Conservation (phyloP, 2,329 filamentous ascomycete species). For the Penicillium brasilianum region DNA sequence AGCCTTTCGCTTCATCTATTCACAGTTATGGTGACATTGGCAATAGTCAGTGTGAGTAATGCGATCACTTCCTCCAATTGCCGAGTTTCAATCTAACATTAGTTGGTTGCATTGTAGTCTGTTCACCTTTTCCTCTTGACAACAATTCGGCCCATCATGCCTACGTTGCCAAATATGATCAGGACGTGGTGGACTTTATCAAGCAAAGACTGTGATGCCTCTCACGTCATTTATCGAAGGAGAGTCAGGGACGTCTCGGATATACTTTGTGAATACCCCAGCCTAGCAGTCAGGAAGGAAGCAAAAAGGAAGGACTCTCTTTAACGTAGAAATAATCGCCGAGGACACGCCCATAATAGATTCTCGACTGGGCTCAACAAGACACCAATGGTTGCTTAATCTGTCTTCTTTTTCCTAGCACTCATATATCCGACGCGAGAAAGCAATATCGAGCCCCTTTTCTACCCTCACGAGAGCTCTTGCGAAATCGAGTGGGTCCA, state of each 20-base stretch:
- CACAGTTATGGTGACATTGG: constrained; percentile 23
- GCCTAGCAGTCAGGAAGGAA: too few relatives aligned
- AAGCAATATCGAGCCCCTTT: too few relatives aligned
- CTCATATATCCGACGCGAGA: too few relatives aligned
- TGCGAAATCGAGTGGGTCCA: neutral
- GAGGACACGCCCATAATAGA: too few relatives aligned
- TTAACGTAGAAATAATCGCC: too few relatives aligned
- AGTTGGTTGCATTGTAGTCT: constrained; percentile 1
- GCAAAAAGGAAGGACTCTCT: too few relatives aligned
- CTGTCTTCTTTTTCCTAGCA: too few relatives aligned
- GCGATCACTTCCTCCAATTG: neutral
- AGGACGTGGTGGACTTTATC: constrained; percentile 27
- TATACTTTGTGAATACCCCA: neutral
- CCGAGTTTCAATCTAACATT: neutral
- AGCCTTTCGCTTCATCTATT: constrained; percentile 22
- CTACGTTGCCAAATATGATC: constrained; percentile 21
- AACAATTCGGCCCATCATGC: constrained; percentile 21
- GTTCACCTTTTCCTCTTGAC: constrained; percentile 16
- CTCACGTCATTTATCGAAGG: neutral
- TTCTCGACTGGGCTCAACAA: too few relatives aligned
- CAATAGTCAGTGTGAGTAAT: constrained; percentile 17
- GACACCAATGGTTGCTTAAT: too few relatives aligned
- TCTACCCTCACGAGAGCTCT: neutral
- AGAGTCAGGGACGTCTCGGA: neutral
- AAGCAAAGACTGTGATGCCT: constrained; percentile 10